Evolutionary conservation across 352 stramenopile genomes (phyloP).

Genomic region (Phytophthora ramorum): DNA sequence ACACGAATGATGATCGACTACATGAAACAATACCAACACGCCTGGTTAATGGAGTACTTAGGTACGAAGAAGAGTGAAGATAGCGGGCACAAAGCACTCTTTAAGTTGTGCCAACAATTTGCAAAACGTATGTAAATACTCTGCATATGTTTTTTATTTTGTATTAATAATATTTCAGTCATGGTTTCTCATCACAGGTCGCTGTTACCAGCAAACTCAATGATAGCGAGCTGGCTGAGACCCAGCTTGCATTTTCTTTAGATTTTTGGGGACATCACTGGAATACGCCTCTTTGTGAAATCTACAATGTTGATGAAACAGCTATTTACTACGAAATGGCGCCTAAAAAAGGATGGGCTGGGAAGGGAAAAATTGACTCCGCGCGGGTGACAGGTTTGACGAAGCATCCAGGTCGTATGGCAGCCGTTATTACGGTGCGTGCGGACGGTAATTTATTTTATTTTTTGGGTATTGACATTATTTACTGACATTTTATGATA

Average conservation of each 20-base stretch:
- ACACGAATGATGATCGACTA: conserved; percentile 13
- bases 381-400: too few relatives aligned
- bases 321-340: too few relatives aligned
- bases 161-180: not conserved
- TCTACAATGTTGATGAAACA: too few relatives aligned
- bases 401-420: too few relatives aligned
- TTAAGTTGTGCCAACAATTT: conserved; percentile 14
- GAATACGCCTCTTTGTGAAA: conserved; percentile 1
- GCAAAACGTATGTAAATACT: conserved; percentile 12
- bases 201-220: conserved; percentile 4
- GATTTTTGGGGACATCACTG: conserved; percentile 5
- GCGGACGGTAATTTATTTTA: too few relatives aligned
- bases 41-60: too few relatives aligned
- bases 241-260: not conserved
- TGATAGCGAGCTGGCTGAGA: not conserved
- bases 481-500: too few relatives aligned
- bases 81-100: conserved; percentile 8
- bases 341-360: too few relatives aligned
- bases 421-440: too few relatives aligned
- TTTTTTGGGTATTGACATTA: too few relatives aligned
- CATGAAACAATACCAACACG: too few relatives aligned
- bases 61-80: conserved; percentile 6
- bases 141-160: not conserved
- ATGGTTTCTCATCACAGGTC: conserved; percentile 13
- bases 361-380: too few relatives aligned